A percentile compares a stretch with the other conserved stretches of the same genome.
phyloP scores from a whole-genome alignment of 208 protist species.

The Acanthamoeba castellanii region DNA sequence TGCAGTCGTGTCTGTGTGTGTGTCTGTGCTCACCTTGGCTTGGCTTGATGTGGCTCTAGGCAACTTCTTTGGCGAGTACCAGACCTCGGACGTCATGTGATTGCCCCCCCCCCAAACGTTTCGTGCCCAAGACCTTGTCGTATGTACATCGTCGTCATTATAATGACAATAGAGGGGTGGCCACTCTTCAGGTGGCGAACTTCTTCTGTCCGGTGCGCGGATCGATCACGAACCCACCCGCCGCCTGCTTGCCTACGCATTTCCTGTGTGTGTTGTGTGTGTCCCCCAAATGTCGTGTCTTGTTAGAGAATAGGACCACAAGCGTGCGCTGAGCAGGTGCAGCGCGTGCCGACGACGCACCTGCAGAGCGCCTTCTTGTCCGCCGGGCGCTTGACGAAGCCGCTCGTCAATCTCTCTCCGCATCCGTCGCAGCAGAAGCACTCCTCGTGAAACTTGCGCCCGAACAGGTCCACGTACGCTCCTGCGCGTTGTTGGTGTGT shows the following conservation, averaged over 20 bases:
- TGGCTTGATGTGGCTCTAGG: neutral
- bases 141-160: too few relatives aligned
- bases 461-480: neutral
- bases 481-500: neutral
- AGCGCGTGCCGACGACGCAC: neutral
- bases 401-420: neutral
- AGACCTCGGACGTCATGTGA: neutral
- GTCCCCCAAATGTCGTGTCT: too few relatives aligned
- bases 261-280: neutral
- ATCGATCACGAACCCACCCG: neutral
- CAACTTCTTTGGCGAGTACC: neutral
- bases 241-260: neutral
- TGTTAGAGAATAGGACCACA: neutral
- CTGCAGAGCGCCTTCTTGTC: constrained; percentile 13
- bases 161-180: too few relatives aligned
- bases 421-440: constrained; percentile 6
- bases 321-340: too few relatives aligned
- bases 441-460: neutral
- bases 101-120: too few relatives aligned
- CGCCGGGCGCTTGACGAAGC: constrained; percentile 3
- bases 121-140: too few relatives aligned
- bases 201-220: constrained; percentile 24
- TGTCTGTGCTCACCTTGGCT: too few relatives aligned
- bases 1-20: too few relatives aligned
- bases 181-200: neutral